A percentile compares a stretch with the other conserved stretches of the same genome.
Evolutionary conservation across 2,329 filamentous ascomycete genomes (phyloP).

Genomic region (Diaporthe citri): DNA sequence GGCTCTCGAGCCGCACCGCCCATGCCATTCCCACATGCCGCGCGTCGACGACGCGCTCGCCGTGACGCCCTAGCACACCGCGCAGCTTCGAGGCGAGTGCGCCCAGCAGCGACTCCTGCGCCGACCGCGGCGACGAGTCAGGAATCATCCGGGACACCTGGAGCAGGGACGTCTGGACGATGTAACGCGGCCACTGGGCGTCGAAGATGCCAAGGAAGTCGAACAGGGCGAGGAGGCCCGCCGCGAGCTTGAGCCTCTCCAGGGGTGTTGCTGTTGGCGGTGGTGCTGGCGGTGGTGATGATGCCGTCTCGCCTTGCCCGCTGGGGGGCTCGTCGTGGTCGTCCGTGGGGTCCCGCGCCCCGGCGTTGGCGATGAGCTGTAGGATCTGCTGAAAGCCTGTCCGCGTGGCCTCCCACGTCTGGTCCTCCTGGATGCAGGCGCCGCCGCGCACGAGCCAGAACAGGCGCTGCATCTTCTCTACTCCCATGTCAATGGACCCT

Average conservation of each 20-base stretch:
- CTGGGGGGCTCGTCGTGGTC: background rate
- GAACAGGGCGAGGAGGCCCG: slow-evolving; percentile 31
- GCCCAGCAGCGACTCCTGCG: slow-evolving; percentile 21
- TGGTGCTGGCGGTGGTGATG: background rate
- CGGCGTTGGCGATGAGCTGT: slow-evolving; percentile 29
- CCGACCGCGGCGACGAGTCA: background rate
- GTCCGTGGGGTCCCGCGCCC: too few species aligned
- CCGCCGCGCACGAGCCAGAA: slow-evolving; percentile 49
- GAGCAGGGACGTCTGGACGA: slow-evolving; percentile 21
- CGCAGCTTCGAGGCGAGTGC: slow-evolving; percentile 28
- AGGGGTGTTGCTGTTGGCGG: background rate
- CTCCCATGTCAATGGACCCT: slow-evolving; percentile 27
- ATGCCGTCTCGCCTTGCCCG: background rate
- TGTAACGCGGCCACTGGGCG: slow-evolving; percentile 37
- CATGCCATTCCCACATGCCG: slow-evolving; percentile 16
- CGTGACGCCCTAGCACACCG: background rate
- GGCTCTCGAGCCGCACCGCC: background rate
- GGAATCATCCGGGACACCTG: slow-evolving; percentile 29
- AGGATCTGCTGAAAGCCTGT: slow-evolving; percentile 36
- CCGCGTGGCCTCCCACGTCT: slow-evolving; percentile 48
- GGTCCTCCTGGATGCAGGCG: slow-evolving; percentile 39
- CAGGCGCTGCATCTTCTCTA: slow-evolving; percentile 42
- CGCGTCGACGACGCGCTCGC: background rate
- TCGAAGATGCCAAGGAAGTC: slow-evolving; percentile 34
- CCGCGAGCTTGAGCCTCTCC: slow-evolving; percentile 32